Percentiles rank a stretch among this genome's conserved stretches.
phyloP scores from a whole-genome alignment of 2,329 filamentous ascomycete species.

The Coniella lustricola region DNA sequence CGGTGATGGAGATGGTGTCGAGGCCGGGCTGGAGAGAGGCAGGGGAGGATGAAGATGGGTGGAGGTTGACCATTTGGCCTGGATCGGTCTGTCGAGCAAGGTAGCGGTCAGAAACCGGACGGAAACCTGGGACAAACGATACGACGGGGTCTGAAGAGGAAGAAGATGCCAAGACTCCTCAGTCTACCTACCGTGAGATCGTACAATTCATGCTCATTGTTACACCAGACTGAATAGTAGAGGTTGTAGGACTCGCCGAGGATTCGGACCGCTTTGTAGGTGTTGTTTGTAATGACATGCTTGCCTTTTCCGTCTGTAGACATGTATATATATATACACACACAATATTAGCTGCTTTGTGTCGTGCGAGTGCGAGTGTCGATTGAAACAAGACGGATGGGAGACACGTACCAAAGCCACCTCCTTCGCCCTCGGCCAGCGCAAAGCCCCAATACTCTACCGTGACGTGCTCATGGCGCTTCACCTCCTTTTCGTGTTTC shows the following conservation, averaged over 20 bases:
- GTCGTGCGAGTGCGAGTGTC: too few species aligned
- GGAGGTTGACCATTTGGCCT: slow-evolving; percentile 15
- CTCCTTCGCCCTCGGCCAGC: slow-evolving; percentile 24
- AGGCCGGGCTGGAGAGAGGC: too few species aligned
- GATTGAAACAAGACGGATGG: too few species aligned
- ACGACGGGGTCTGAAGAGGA: too few species aligned
- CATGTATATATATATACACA: neutral
- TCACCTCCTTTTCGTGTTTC: neutral
- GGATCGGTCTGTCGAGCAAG: slow-evolving; percentile 10
- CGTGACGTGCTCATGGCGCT: slow-evolving; percentile 39
- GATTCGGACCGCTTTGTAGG: slow-evolving; percentile 49
- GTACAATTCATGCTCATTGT: slow-evolving; percentile 56
- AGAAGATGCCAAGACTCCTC: neutral
- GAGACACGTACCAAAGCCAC: slow-evolving; percentile 6
- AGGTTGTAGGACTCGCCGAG: slow-evolving; percentile 45
- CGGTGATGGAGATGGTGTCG: slow-evolving; percentile 18
- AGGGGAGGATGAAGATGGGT: neutral
- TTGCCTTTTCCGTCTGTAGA: slow-evolving; percentile 9
- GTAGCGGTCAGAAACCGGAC: too few species aligned
- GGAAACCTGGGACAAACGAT: too few species aligned
- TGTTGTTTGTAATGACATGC: slow-evolving; percentile 22
- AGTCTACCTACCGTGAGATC: slow-evolving; percentile 40
- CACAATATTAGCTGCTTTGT: neutral
- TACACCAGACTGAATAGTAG: slow-evolving; percentile 61
- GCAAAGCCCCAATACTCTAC: slow-evolving; percentile 40